Evolutionary conservation across 148 eudicot genomes (phyloP), one percentile per base, ranked within the genome.

Genomic region (Dianthus caryophyllus): DNA sequence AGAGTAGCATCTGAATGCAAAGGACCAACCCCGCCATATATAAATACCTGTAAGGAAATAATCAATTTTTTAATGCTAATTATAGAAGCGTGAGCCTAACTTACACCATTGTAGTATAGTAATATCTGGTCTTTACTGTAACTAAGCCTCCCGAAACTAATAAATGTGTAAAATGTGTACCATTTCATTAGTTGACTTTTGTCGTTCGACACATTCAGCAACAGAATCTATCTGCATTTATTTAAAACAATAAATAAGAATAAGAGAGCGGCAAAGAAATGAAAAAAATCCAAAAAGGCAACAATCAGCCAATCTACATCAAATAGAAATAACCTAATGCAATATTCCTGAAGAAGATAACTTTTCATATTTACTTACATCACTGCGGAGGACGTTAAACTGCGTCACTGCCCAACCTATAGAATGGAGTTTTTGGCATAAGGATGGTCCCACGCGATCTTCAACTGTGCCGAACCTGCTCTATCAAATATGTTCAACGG

Each of bases 11-110:
- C 98, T 61, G 98, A 88, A 75, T 76, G 96, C 81, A 94, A 75
- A 27, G 97, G 96, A 46, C 98, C 97, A 56, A 94, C 79, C 41
- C 98, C 98, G 68, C 98, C 98, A 90, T 94, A 83, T 66, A 94
- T 80, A 75, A 94, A 94, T 20, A 94, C 97, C 98, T 94, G 76
- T 48, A 77, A 73, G 54, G 36, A 27, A 54, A 64, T n/a, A 71
- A 62, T 68, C 56, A 64, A 27, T 43, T 49, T 46, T 6, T 18
- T 44, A 31, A 46, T 62, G 22, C 13, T 15, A 48, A 51, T 26
- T 39, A 24, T 30, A 18, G 38, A 63, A 64, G 11, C 29, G 17
- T 18, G 21, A 26, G 8, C 8, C 44, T 46, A 59, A 39, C 38
- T 22, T 25, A 63, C 66, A 63, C 4, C 46, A 16, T 14, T 29